A percentile compares a stretch with the other conserved stretches of the same genome.
These are phyloP conservation scores for Trametes cingulata DNA, from an alignment of 768 basidiomycete genomes.

Conservation along the genomic window DNA sequence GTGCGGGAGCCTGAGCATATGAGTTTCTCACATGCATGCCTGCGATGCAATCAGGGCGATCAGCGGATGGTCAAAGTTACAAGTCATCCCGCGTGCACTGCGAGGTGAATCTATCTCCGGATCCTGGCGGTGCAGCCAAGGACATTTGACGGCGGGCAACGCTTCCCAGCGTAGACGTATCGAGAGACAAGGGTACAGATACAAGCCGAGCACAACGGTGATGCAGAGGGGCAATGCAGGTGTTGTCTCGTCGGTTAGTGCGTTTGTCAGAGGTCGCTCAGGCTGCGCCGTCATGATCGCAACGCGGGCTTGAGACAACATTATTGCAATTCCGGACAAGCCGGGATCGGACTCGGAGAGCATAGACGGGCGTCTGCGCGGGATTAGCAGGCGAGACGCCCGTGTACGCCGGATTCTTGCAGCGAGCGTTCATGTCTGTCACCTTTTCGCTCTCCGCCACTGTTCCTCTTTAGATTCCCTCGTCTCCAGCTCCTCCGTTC, in stretches of 20 bases:
- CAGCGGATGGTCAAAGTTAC: constrained; percentile 6
- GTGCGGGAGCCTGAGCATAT: not conserved
- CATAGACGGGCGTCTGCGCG: constrained; percentile 4
- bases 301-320: not conserved
- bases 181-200: no score
- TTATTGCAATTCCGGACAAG: constrained; percentile 12
- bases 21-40: not conserved
- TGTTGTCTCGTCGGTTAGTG: not conserved
- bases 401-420: constrained; percentile 1
- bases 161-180: not conserved
- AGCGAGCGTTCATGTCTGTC: constrained; percentile 22
- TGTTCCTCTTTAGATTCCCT: constrained; percentile 10
- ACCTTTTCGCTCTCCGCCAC: constrained; percentile 24
- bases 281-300: constrained; percentile 4
- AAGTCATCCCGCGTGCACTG: not conserved
- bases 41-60: constrained; percentile 14
- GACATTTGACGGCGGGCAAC: not conserved
- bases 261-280: not conserved
- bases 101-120: not conserved
- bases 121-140: not conserved
- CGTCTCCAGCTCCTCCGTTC: not conserved
- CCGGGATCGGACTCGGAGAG: constrained; percentile 4
- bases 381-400: constrained; percentile 8
- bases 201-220: not conserved
- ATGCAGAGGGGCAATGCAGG: not conserved